Conservation (phyloP, 352 stramenopile species). For the Globisporangium cederbergense region DNA sequence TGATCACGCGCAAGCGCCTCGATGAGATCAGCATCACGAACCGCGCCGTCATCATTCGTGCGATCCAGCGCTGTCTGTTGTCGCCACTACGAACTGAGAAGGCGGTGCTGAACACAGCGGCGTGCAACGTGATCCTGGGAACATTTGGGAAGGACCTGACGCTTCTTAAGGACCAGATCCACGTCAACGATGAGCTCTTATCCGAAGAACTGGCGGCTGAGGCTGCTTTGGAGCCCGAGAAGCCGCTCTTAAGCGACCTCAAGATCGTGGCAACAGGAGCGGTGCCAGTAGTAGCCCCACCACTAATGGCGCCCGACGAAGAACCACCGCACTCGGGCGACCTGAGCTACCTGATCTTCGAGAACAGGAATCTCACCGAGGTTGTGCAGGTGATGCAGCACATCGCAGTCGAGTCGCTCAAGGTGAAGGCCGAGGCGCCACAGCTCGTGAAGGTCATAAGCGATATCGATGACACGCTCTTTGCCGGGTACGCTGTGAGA, state of each 20-base stretch:
- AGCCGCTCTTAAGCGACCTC: neutral
- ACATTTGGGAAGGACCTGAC: conserved; percentile 70
- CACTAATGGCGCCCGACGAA: conserved; percentile 14
- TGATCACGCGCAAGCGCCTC: conserved; percentile 65
- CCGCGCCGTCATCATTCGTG: conserved; percentile 69
- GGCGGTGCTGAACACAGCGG: conserved; percentile 54
- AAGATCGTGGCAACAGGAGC: neutral
- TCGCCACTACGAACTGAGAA: conserved; percentile 73
- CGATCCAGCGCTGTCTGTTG: conserved; percentile 73
- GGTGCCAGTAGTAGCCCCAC: neutral
- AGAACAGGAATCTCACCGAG: conserved; percentile 77
- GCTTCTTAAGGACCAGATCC: conserved; percentile 77
- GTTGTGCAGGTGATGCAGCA: conserved; percentile 82
- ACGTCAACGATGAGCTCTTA: conserved; percentile 56
- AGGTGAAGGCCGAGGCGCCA: conserved; percentile 52
- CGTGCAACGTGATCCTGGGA: conserved; percentile 64
- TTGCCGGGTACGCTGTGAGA: conserved; percentile 34
- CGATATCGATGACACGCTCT: conserved; percentile 85
- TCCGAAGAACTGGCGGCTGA: conserved; percentile 18
- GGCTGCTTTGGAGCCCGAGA: neutral
- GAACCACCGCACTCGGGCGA: conserved; percentile 66
- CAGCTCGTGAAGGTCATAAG: conserved; percentile 84
- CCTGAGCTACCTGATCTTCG: conserved; percentile 72
- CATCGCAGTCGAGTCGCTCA: conserved; percentile 72
- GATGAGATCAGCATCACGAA: conserved; percentile 73